These are phyloP conservation scores for Scytalidium lignicola DNA, from an alignment of 2,329 filamentous ascomycete genomes.

Conservation along the genomic window DNA sequence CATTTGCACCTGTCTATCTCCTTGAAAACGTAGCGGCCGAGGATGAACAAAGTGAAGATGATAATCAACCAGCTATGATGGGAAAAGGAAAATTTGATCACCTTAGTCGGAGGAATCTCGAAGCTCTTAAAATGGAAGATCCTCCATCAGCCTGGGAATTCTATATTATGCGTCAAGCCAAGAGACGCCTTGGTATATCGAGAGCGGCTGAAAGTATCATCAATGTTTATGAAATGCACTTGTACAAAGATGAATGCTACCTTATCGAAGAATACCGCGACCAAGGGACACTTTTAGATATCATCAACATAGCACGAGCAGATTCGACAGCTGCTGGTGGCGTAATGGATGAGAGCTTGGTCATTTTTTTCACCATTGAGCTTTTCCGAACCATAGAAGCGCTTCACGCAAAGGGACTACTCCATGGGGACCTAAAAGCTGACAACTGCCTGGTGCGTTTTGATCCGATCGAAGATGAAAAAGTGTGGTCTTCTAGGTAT, in stretches of 20 bases:
- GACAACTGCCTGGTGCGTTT: constrained; percentile 93
- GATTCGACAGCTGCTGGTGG: constrained; percentile 54
- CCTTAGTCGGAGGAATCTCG: constrained; percentile 50
- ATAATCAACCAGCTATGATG: constrained; percentile 43
- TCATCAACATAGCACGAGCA: constrained; percentile 79
- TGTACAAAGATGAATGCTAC: constrained; percentile 87
- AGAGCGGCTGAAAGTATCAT: constrained; percentile 75
- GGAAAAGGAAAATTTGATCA: constrained; percentile 57
- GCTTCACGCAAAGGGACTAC: constrained; percentile 70
- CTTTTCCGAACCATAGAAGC: constrained; percentile 85
- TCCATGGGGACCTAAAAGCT: constrained; percentile 92
- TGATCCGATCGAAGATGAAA: constrained; percentile 44
- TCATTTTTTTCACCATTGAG: constrained; percentile 95
- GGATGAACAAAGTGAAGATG: constrained; percentile 41
- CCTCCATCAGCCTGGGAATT: constrained; percentile 93
- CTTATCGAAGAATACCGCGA: constrained; percentile 81
- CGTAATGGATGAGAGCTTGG: constrained; percentile 83
- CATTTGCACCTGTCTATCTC: constrained; percentile 93
- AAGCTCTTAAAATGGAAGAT: constrained; percentile 92
- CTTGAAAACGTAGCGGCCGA: constrained; percentile 61
- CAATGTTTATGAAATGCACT: constrained; percentile 81
- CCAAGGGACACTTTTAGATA: constrained; percentile 89
- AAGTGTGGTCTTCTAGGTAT: constrained; percentile 58
- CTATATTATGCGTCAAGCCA: constrained; percentile 83
- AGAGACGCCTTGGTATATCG: constrained; percentile 67